Base-by-base conservation (phyloP, 495 filamentous ascomycete genomes). In the Clavariopsis aquatica region DNA sequence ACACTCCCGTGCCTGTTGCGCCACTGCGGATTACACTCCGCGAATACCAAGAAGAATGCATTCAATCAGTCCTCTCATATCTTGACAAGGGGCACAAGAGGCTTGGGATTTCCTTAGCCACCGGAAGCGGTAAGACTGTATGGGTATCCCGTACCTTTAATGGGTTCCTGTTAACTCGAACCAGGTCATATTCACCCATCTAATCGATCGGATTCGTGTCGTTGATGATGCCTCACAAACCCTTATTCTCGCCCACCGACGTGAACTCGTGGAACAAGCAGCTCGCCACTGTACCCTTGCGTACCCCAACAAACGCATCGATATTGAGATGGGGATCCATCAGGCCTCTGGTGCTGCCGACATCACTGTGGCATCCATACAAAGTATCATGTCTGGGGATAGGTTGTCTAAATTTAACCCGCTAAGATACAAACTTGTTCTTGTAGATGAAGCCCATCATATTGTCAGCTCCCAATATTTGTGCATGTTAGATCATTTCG, bases 381-480 rank as follows among this genome's bases (percentile, higher is more conserved):
- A 87, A 66, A 95, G 89, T 64, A 84, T 99, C 47, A 82, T 79
- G 0, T 92, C 88, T 2, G 80, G 83, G 17, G 85, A 92, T 49
- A 82, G 94, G 27, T 81, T 97, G 15, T 52, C 69, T 31, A 97
- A 96, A 66, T 98, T 92, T 69, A 85, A 96, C 62, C 89, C 92
- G 0, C 74, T 62, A 1, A 75, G 76, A 22, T 97, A 93, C 80
- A 99, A 99, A 73, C 84, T 99, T 0, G 76, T 99, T 1, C 81
- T 99, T 15, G 93, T 99, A 7, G 94, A 99, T 69, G 94, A 99
- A 73, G 93, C 92, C n/a, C 94, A 99, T 76, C 94, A 98, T 76
- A 96, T 98, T 52, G 93, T 96, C 31, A 89, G 93, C 5, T 79
- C 83, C 8, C 82, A 83, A 34, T 99, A 97, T 71, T 78, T 93